These are phyloP conservation scores for Trichoderma breve DNA, from an alignment of 2,329 filamentous ascomycete genomes.

Conservation along the genomic window DNA sequence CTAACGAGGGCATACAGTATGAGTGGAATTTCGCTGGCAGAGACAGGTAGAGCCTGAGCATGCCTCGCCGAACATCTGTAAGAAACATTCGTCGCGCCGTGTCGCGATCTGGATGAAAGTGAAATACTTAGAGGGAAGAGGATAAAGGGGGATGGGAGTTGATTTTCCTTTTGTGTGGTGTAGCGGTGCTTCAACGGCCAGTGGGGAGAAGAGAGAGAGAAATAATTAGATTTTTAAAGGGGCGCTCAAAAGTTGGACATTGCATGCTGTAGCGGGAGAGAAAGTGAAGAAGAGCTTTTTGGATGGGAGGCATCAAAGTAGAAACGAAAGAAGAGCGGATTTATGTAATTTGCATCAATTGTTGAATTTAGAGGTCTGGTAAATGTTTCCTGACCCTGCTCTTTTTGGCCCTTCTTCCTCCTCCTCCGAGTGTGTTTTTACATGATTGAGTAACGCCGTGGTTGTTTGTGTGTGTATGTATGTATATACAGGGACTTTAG, in stretches of 20 bases:
- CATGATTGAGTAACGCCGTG: constrained; percentile 14
- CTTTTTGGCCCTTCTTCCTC: background rate
- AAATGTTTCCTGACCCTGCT: background rate
- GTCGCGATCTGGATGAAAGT: constrained; percentile 5
- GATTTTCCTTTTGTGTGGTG: background rate
- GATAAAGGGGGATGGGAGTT: background rate
- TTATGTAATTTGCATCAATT: constrained; percentile 10
- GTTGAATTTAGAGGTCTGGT: background rate
- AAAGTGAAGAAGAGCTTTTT: background rate
- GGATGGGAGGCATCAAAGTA: background rate
- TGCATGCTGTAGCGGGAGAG: background rate
- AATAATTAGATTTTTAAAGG: constrained; percentile 8
- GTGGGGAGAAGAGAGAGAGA: background rate
- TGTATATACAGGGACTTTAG: constrained; percentile 9
- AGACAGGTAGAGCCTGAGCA: constrained; percentile 50
- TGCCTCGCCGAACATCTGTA: constrained; percentile 19
- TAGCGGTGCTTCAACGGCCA: background rate
- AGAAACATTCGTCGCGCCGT: background rate
- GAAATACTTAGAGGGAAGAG: background rate
- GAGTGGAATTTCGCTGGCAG: constrained; percentile 62
- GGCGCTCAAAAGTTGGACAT: constrained; percentile 18
- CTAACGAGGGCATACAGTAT: constrained; percentile 44
- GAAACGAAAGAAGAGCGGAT: background rate
- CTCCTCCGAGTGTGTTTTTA: background rate
- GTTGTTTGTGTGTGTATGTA: background rate